Base-by-base conservation (phyloP, 495 filamentous ascomycete genomes). In the Xylaria castorea region DNA sequence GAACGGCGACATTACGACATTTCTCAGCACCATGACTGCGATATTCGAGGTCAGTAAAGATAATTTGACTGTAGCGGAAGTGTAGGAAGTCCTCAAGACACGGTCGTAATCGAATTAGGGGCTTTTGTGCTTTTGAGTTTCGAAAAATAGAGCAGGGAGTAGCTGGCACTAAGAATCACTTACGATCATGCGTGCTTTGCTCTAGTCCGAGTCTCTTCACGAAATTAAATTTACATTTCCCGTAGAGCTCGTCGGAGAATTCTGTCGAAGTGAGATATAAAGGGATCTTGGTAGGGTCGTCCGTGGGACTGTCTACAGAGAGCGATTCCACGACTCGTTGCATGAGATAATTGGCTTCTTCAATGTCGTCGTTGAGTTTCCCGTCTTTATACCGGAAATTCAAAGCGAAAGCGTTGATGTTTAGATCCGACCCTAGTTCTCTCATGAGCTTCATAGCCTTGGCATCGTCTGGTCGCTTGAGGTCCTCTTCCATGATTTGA, bases 301-400 rank as follows among this genome's bases (percentile, higher is more conserved):
- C 79, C 20, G 82, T 73, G 1, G 78, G 78, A 3, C 77, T 78
- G 55, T 79, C 79, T 30, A 85, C 79, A 1, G 81, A 83, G 4
- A 86, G 72, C 11, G 75, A 63, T 60, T 83, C 70, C 32, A 86
- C 76, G n/a, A 87, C 82, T 20, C 82, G 76, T 57, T 66, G 74
- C 75, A 83, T 86, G 50, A 87, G 77, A 68, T 85, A 84, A 61
- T 88, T 87, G 27, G 84, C 84, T 77, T 86, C 82, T 70, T 85
- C 84, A n/a, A 87, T 82, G 64, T 85, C 82, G 6, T 73, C 77
- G 71, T 86, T 87, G 40, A 82, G 76, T 1, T 36, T 78, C 9
- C 80, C 81, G 55, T 85, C 76, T 1, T 70, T 66, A 60, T 83
- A 75, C 5, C 75, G 57, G 76, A 80, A 87, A 73, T 87, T 87